Evolutionary conservation across 2,329 filamentous ascomycete species (phyloP).

Genomic region (Stagonosporopsis vannaccii): DNA sequence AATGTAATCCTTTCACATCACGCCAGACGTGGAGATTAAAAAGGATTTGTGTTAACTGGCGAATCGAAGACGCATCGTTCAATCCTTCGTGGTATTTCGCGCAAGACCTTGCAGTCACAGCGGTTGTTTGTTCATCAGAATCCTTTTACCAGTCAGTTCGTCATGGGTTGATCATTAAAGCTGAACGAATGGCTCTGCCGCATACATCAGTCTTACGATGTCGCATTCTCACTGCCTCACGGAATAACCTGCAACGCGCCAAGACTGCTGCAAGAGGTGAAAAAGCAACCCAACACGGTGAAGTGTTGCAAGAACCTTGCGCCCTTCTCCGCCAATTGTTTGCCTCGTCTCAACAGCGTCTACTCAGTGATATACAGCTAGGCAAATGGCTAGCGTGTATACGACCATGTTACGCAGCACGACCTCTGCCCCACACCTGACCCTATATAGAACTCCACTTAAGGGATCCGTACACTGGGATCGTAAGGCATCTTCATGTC

Average conservation of each 20-base stretch:
- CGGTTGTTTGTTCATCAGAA: not conserved
- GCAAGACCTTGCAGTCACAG: not conserved
- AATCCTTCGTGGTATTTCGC: not conserved
- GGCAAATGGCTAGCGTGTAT: not conserved
- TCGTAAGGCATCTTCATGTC: not conserved
- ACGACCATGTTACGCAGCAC: constrained; percentile 1
- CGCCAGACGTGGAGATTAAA: not conserved
- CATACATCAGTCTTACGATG: not conserved
- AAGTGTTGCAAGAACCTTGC: not conserved
- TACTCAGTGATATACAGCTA: not conserved
- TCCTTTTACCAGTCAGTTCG: not conserved
- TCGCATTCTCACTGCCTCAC: not conserved
- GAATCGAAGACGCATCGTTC: not conserved
- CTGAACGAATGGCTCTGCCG: not conserved
- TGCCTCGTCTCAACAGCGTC: not conserved
- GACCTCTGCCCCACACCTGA: not conserved
- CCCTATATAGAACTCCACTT: not conserved
- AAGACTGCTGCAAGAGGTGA: not conserved
- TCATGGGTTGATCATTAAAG: not conserved
- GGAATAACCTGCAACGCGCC: not conserved
- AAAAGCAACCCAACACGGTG: not conserved
- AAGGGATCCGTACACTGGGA: not conserved
- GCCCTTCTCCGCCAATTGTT: not conserved
- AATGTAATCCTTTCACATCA: not conserved
- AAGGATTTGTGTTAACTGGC: not conserved